Base-by-base conservation (phyloP, 179 eudicot species). In the Sideroxylon spinosum region DNA sequence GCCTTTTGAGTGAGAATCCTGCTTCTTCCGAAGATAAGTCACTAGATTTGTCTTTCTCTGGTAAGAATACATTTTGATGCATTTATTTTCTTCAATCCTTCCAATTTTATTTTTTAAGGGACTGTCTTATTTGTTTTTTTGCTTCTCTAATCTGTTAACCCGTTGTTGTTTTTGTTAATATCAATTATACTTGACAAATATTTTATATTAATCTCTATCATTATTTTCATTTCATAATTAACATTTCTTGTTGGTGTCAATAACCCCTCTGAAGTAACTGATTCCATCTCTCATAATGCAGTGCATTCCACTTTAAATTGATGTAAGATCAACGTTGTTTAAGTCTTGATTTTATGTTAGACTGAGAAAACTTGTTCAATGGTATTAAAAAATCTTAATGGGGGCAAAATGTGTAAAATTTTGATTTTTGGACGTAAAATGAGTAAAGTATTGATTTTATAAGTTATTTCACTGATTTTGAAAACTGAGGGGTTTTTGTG, bases 31-130 rank as follows among this genome's bases (percentile, higher is more conserved):
- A 89, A 63, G 95, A 90, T 46, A 85, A 90, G 80, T 83, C 91
- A 32, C 78, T 94, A 85, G 98, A 93, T 80, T 80, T 94, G 81
- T 86, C 97, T 32, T 94, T 93, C 80, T 84, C 90, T 23, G 50
- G 57, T 76, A 61, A 13, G 74, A 71, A 19, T 44, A 0, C 20
- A 52, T 68, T 69, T 7, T 48, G 44, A 37, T 69, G 73, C 17
- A 22, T 69, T 20, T 69, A 28, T 46, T n/a, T 11, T 46, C 28
- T 48, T 69, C 10, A 13, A 69, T 48, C 28, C 73, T 20, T 52
- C 49, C 49, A 69, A 20, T 46, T 53, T 23, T 46, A 11, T 69
- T 52, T 52, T 69, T 69, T 55, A 68, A 20, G 55, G 22, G 26
- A 19, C 19, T 19, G 23, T 49, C 50, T 46, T 46, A 9, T n/a